Conservation (phyloP, 2,329 filamentous ascomycete species). For the Myriosclerotinia duriaeana region DNA sequence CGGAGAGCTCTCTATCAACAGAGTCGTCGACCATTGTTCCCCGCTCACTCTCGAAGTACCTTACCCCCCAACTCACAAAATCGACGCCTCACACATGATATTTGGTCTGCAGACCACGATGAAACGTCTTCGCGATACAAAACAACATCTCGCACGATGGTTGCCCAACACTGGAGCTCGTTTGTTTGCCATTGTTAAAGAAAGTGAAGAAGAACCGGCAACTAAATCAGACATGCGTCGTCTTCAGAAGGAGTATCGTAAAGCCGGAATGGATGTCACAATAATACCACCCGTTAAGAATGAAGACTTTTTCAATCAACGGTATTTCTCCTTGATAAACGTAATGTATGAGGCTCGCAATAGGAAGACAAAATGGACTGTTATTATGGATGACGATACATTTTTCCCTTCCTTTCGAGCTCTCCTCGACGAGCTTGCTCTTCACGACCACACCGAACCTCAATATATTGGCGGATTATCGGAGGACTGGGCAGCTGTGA, state of each 20-base stretch:
- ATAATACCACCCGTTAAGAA: constrained; percentile 35
- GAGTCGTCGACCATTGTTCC: constrained; percentile 31
- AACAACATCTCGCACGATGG: constrained; percentile 39
- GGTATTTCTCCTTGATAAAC: constrained; percentile 48
- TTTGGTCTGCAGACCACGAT: constrained; percentile 40
- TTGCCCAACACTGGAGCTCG: constrained; percentile 37
- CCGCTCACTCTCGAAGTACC: constrained; percentile 36
- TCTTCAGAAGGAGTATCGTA: constrained; percentile 34
- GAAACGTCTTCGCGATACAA: constrained; percentile 35
- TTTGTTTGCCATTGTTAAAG: constrained; percentile 39
- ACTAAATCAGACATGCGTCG: constrained; percentile 34
- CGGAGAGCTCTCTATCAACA: constrained; percentile 28
- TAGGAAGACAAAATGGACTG: constrained; percentile 41
- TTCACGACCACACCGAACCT: constrained; percentile 35
- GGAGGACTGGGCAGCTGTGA: constrained; percentile 40
- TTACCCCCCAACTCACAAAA: constrained; percentile 21
- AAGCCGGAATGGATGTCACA: constrained; percentile 35
- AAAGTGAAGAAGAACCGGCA: constrained; percentile 33
- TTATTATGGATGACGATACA: constrained; percentile 40
- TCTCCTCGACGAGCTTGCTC: constrained; percentile 39
- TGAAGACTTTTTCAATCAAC: constrained; percentile 38
- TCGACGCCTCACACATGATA: constrained; percentile 58
- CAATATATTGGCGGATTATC: constrained; percentile 38
- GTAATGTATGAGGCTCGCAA: constrained; percentile 45
- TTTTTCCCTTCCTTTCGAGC: constrained; percentile 40